Conservation (phyloP, 148 eudicot genomes). For the Nepenthes mirabilis region DNA sequence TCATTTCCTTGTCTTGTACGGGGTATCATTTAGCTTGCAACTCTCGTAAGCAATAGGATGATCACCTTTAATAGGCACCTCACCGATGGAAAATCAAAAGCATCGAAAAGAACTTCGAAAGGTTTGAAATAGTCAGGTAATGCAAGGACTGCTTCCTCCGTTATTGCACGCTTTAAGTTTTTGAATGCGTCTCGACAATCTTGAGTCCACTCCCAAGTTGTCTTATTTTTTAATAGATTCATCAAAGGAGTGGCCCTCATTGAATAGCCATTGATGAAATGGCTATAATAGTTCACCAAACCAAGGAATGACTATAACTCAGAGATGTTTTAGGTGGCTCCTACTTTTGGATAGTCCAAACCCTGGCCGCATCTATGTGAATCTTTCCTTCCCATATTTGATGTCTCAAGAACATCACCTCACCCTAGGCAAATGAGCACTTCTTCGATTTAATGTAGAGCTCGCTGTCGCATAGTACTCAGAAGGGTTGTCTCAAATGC, state of each 20-base stretch:
- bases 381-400: not conserved
- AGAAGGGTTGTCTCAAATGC: too few species aligned
- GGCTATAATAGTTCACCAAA: not conserved
- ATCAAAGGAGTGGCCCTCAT: not conserved
- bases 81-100: not conserved
- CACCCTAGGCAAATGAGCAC: too few species aligned
- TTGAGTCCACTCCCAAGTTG: not conserved
- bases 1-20: not conserved
- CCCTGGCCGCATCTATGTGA: not conserved
- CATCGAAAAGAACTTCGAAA: not conserved
- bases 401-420: too few species aligned
- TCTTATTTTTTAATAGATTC: not conserved
- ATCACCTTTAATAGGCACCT: not conserved
- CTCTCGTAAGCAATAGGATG: not conserved
- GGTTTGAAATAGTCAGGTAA: not conserved
- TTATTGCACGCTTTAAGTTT: not conserved
- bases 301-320: not conserved
- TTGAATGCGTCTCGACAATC: not conserved
- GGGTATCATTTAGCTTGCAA: not conserved
- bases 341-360: not conserved
- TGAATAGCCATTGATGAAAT: not conserved
- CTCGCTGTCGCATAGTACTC: too few species aligned
- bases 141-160: not conserved
- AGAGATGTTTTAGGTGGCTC: not conserved
- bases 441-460: too few species aligned